Base-by-base conservation (phyloP, 148 eudicot species). In the Fagopyrum homotropicum region DNA sequence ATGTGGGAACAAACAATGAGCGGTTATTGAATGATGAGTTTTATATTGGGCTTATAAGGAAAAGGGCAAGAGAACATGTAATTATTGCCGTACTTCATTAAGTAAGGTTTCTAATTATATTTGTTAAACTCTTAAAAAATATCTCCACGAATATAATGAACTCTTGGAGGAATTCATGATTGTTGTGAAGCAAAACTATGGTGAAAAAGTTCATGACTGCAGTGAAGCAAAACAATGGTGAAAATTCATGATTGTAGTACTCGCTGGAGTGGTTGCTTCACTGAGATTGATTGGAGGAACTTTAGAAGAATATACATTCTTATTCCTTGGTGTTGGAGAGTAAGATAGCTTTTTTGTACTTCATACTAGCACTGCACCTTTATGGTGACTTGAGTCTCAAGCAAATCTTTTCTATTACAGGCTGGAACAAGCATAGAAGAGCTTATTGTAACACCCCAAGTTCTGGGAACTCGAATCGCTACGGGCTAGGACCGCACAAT, bases 281-380 rank as follows among this genome's bases (percentile, higher is more conserved):
- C 86, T 88, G 72, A 94, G 86, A 86, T 80, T 91, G 77, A 77
- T 88, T 47, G 97, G 98, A 45, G 97, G 98, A 22, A 85, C 83
- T 80, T 88, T 94, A 80, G 90, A 83, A 16, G 96, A 94, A 35
- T 96, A 94, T 15, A 91, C 81, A 46, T 91, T 94, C 73, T 75
- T 94, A 78, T 94, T 94, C 78, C 89, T 94, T 75, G 98, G 98
- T 72, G 98, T 97, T 74, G 97, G 98, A 63, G 98, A 94, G 98
- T 91, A 61, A 35, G 40, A 35, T 2, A 35, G 3, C 2, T 1
- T 1, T 35, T 35, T 35, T 35, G 40, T 35, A 35, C 40, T 35
- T 35, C 40, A 35, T 35, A 35, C 2, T 35, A 35, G 40, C 1
- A 9, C 11, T 49, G 10, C 9, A 49, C 11, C 10, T 49, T 35